Conservation (phyloP, 108 stramenopile species). For the Nitzschia inconspicua region DNA sequence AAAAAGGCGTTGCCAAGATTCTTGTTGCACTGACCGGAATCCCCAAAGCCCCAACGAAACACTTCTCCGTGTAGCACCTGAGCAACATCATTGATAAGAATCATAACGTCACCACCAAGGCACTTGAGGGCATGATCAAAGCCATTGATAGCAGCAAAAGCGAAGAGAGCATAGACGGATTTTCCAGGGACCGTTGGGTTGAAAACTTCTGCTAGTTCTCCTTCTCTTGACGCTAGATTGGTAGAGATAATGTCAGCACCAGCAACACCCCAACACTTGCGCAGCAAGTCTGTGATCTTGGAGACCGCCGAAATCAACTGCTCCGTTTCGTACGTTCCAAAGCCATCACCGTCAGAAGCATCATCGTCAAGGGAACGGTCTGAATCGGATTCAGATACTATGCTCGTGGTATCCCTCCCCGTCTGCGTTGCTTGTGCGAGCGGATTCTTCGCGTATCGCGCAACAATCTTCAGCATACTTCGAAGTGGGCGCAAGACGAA, state of each 20-base stretch:
- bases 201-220: constrained; percentile 75
- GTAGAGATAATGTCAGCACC: constrained; percentile 96
- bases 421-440: constrained; percentile 4
- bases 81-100: constrained; percentile 94
- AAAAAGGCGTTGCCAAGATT: constrained; percentile 96
- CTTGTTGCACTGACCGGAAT: constrained; percentile 94
- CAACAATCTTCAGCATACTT: constrained; percentile 82
- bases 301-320: constrained; percentile 87
- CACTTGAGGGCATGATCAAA: constrained; percentile 80
- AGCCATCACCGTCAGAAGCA: constrained; percentile 12
- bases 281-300: constrained; percentile 90
- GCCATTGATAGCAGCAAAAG: constrained; percentile 89
- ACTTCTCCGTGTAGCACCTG: constrained; percentile 88
- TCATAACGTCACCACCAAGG: constrained; percentile 92
- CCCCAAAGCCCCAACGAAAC: constrained; percentile 84
- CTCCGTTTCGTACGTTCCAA: constrained; percentile 92
- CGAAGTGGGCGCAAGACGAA: constrained; percentile 76
- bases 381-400: neutral
- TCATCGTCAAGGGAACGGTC: constrained; percentile 9
- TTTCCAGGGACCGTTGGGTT: constrained; percentile 91
- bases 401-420: neutral
- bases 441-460: constrained; percentile 49
- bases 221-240: constrained; percentile 75
- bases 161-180: constrained; percentile 90
- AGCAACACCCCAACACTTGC: constrained; percentile 97